Base-by-base conservation (phyloP, 2,329 filamentous ascomycete species). In the Trichothecium roseum region DNA sequence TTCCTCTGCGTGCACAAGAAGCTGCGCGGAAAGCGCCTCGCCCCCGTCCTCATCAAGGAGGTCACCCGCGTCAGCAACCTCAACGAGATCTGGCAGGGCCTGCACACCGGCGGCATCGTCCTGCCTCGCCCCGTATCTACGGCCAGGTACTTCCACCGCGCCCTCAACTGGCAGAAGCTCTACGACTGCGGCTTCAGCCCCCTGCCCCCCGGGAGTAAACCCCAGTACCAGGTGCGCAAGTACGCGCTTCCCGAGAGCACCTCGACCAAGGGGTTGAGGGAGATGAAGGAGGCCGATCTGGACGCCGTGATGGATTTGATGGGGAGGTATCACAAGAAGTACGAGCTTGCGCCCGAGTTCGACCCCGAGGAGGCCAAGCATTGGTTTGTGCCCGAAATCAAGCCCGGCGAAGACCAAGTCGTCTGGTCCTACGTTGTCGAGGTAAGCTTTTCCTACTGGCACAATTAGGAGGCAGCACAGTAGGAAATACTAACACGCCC, bases 1-100 rank as follows among this genome's bases (percentile, higher is more conserved):
- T 98, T 96, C 63, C 79, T 98, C 45, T 94, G 88, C 53, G 81
- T 98, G 37, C 91, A 98, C 70, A 96, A 96, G 70, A 96, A 96
- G 63, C 77, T 98, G 22, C 84, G 91, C 34, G 78, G 84, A 39
- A 95, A 96, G 67, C 81, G 91, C 36, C 76, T 98, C 30, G 80
- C 91, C 0, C 91, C 91, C 0, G 83, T 96, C 2, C 75, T 98
- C 36, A 98, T 98, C 68, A 95, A 95, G 60, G 91, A 98, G 57
- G 86, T 98, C 49, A 98, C 91, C 5, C 81, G 91, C 32, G 75
- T 87, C 43, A 94, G 86, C 67, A 93, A 96, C 59, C 63, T 87
- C 32, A 70, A 83, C 44, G 84, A 81, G 38, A 81, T 93, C 45
- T 96, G 83, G 72, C 91, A 98, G 61, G 91, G 89, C 34, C 84